These are phyloP conservation scores for Ophiostoma novo-ulmi DNA, from an alignment of 2,329 filamentous ascomycete species.

Conservation along the genomic window DNA sequence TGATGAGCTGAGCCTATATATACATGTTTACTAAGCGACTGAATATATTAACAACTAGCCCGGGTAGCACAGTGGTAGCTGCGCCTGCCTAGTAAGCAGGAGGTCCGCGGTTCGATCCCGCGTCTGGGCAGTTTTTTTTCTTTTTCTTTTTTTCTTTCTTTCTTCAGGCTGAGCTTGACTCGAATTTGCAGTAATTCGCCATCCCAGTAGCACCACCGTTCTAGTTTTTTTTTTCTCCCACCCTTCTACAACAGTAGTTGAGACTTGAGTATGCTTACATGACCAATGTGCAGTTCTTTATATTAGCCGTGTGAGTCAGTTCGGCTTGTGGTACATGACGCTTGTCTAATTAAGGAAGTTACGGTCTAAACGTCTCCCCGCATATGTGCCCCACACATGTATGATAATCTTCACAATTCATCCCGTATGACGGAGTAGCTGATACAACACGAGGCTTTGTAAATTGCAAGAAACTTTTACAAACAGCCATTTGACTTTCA, in stretches of 20 bases:
- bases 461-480: neutral
- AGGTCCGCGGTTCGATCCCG: constrained; percentile 17
- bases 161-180: no score
- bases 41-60: neutral
- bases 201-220: neutral
- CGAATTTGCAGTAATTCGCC: neutral
- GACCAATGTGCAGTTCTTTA: neutral
- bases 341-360: neutral
- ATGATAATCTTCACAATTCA: neutral
- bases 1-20: no score
- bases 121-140: constrained; percentile 15
- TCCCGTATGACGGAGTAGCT: neutral
- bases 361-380: neutral
- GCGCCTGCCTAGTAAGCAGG: constrained; percentile 17
- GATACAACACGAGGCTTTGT: neutral
- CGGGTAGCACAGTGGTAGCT: constrained; percentile 16
- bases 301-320: neutral
- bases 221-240: neutral
- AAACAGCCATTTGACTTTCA: no score
- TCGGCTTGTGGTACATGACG: neutral
- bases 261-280: no score
- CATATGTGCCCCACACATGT: neutral
- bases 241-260: no score
- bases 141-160: no score
- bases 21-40: no score